Percentiles rank a stretch among this genome's conserved stretches.
Evolutionary conservation across 495 filamentous ascomycete species (phyloP).

Genomic region (Podospora anserina): DNA sequence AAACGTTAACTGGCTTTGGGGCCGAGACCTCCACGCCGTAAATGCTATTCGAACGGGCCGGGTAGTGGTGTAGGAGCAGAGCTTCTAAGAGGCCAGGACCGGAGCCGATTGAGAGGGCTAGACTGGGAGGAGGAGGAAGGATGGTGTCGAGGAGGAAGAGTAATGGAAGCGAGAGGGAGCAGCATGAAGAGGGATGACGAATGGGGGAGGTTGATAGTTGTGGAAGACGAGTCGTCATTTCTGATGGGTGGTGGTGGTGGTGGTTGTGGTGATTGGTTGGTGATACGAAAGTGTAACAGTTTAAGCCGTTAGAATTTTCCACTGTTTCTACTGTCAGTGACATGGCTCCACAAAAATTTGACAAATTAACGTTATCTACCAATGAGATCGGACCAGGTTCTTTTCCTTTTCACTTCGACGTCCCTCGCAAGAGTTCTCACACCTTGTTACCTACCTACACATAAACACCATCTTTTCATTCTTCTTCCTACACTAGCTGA

Average conservation of each 20-base stretch:
- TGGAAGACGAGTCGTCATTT: conserved; percentile 12
- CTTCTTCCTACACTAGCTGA: neutral
- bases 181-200: conserved; percentile 23
- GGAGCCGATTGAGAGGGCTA: conserved; percentile 26
- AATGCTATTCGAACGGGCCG: conserved; percentile 12
- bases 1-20: conserved; percentile 20
- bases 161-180: conserved; percentile 25
- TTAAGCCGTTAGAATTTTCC: no score
- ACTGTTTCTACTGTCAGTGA: no score
- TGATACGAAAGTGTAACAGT: neutral
- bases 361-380: no score
- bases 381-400: no score
- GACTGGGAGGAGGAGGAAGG: conserved; percentile 20
- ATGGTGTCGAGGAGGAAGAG: conserved; percentile 21
- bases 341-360: no score
- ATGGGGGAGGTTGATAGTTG: conserved; percentile 10
- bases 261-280: neutral
- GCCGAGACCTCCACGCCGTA: conserved; percentile 23
- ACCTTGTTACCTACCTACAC: no score
- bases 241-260: neutral
- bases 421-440: no score
- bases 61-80: conserved; percentile 19
- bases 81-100: conserved; percentile 31
- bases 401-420: no score
- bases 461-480: no score